Percentiles rank a stretch among this genome's conserved stretches.
phyloP scores from a whole-genome alignment of 768 basidiomycete species.

The Auricularia sp. region DNA sequence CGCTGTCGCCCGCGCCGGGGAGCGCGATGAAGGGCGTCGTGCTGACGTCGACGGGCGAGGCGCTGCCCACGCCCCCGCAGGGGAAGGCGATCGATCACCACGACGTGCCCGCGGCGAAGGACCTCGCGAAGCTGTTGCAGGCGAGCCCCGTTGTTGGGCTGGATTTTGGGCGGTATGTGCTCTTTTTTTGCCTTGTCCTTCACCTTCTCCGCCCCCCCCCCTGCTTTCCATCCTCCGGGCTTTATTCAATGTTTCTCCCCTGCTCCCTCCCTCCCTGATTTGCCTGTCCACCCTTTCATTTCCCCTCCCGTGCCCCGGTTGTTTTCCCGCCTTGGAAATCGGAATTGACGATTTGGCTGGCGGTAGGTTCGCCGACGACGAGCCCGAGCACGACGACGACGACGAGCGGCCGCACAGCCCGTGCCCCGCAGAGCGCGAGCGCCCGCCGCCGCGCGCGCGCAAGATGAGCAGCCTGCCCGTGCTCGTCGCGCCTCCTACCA shows the following conservation, averaged over 20 bases:
- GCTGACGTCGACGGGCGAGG: conserved; percentile 68
- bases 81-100: conserved; percentile 12
- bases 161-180: conserved; percentile 49
- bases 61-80: conserved; percentile 60
- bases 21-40: conserved; percentile 54
- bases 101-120: conserved; percentile 14
- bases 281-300: too few relatives aligned
- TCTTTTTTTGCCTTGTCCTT: too few relatives aligned
- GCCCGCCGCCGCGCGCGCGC: background rate
- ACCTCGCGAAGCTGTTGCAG: conserved; percentile 57
- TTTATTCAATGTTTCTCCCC: too few relatives aligned
- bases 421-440: conserved; percentile 28
- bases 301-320: too few relatives aligned
- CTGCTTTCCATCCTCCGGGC: too few relatives aligned
- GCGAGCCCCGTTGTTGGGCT: conserved; percentile 62
- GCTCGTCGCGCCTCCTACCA: background rate
- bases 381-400: conserved; percentile 17
- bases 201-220: too few relatives aligned
- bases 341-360: too few relatives aligned
- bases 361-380: conserved; percentile 16
- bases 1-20: conserved; percentile 10
- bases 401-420: conserved; percentile 33
- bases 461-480: background rate
- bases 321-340: too few relatives aligned
- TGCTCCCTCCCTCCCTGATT: too few relatives aligned